Percentiles rank a stretch among this genome's conserved stretches.
Conservation (phyloP, 768 basidiomycete species). For the Kwoniella dendrophila region DNA sequence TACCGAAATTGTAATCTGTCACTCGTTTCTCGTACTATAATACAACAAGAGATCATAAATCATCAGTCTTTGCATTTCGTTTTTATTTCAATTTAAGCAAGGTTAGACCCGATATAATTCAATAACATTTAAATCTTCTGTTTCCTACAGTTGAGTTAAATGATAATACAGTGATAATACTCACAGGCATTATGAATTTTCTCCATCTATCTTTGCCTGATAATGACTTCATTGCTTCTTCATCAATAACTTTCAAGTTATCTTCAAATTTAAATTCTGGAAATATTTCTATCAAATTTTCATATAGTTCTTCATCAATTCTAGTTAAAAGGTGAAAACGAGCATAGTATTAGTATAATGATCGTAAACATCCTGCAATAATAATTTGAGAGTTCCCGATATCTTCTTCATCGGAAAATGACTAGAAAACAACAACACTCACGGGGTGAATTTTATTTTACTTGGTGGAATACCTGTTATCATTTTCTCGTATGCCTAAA, state of each 20-base stretch:
- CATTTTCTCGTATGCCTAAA: slow-evolving; percentile 91
- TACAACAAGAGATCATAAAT: background rate
- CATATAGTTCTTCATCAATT: slow-evolving; percentile 87
- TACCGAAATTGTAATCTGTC: slow-evolving; percentile 95
- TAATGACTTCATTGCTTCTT: slow-evolving; percentile 87
- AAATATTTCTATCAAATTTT: slow-evolving; percentile 73
- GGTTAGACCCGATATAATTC: no score
- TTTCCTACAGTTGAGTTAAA: no score
- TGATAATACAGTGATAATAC: slow-evolving; percentile 4
- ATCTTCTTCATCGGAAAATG: no score
- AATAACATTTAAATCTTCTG: no score
- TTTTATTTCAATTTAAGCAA: no score
- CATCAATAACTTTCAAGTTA: slow-evolving; percentile 68
- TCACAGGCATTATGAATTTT: slow-evolving; percentile 68
- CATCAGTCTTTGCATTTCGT: background rate
- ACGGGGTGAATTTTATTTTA: slow-evolving; percentile 82
- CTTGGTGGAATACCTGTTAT: slow-evolving; percentile 76
- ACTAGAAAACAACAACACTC: slow-evolving; percentile 25
- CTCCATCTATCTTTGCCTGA: slow-evolving; percentile 90
- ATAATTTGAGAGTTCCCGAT: no score
- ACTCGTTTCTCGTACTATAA: slow-evolving; percentile 83
- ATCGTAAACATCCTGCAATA: no score
- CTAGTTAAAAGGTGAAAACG: slow-evolving; percentile 56
- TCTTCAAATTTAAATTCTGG: slow-evolving; percentile 66
- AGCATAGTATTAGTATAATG: slow-evolving; percentile 3